Evolutionary conservation across 768 basidiomycete genomes (phyloP).

Genomic region (Mycena kentingensis): DNA sequence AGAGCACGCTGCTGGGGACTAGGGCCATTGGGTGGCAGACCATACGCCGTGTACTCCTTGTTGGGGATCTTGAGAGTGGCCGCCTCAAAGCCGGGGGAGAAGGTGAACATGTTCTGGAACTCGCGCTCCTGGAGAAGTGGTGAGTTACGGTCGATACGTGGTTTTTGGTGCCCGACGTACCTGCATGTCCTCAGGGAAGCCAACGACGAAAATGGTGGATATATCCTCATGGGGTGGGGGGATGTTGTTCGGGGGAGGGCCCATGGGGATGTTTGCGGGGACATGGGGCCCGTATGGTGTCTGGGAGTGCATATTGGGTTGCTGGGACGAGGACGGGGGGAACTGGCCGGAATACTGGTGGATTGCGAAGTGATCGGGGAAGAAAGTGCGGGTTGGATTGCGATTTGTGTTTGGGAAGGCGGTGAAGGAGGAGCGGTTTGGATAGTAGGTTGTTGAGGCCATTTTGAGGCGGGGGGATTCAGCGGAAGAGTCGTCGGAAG

Average conservation of each 20-base stretch:
- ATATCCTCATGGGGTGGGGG: conserved; percentile 74
- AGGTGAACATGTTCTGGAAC: conserved; percentile 99
- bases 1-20: conserved; percentile 22
- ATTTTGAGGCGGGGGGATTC: conserved; percentile 51
- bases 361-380: conserved; percentile 26
- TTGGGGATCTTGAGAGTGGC: conserved; percentile 97
- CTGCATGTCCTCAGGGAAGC: conserved; percentile 99
- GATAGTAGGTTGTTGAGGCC: conserved; percentile 35
- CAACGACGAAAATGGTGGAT: conserved; percentile 96
- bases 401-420: conserved; percentile 23
- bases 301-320: conserved; percentile 59
- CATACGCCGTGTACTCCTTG: conserved; percentile 82
- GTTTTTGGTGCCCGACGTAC: conserved; percentile 46
- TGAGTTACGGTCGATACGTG: conserved; percentile 3
- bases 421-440: conserved; percentile 38
- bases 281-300: conserved; percentile 77
- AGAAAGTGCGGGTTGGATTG: conserved; percentile 17
- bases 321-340: conserved; percentile 8
- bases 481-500: conserved; percentile 54
- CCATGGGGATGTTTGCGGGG: conserved; percentile 38
- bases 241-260: conserved; percentile 29
- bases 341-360: conserved; percentile 11
- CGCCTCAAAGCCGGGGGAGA: conserved; percentile 93
- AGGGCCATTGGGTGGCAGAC: conserved; percentile 19
- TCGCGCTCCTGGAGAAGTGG: conserved; percentile 79